Conservation (phyloP, 1,284 basidiomycete genomes). For the Puccinia brachypodii region DNA sequence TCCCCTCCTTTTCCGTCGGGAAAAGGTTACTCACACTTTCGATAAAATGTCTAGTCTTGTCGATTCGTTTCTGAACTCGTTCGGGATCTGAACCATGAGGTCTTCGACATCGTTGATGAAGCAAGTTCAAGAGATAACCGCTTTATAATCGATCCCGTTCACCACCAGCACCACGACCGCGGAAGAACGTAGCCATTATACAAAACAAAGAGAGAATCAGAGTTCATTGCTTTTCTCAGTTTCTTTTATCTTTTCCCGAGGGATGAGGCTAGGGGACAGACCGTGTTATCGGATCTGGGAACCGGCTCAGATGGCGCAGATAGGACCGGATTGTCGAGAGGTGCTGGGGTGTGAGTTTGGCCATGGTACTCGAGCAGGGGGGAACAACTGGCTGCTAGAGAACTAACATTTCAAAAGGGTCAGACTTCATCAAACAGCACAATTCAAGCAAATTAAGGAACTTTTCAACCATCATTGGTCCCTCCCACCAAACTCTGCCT, state of each 20-base stretch:
- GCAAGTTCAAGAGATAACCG: constrained; percentile 37
- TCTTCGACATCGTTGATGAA: constrained; percentile 24
- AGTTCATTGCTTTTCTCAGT: background rate
- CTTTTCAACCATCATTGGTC: background rate
- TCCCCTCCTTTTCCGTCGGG: background rate
- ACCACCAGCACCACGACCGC: background rate
- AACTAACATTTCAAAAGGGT: background rate
- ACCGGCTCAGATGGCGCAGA: constrained; percentile 21
- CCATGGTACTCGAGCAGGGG: constrained; percentile 12
- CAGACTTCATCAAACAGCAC: too few species aligned
- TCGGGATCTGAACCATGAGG: constrained; percentile 30
- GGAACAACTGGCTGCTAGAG: background rate
- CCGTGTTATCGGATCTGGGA: constrained; percentile 34
- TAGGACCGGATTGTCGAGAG: constrained; percentile 22
- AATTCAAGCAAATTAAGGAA: too few species aligned
- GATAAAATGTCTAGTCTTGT: constrained; percentile 25
- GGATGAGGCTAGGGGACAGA: background rate
- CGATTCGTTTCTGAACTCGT: constrained; percentile 21
- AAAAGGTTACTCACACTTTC: constrained; percentile 18
- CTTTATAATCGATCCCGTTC: constrained; percentile 6
- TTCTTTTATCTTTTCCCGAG: background rate
- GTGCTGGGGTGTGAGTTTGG: background rate
- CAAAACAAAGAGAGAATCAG: background rate
- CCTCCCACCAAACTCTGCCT: too few species aligned
- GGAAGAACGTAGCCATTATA: too few species aligned